These are phyloP conservation scores for Colletotrichum tropicale DNA, from an alignment of 2,329 filamentous ascomycete species.

Conservation along the genomic window DNA sequence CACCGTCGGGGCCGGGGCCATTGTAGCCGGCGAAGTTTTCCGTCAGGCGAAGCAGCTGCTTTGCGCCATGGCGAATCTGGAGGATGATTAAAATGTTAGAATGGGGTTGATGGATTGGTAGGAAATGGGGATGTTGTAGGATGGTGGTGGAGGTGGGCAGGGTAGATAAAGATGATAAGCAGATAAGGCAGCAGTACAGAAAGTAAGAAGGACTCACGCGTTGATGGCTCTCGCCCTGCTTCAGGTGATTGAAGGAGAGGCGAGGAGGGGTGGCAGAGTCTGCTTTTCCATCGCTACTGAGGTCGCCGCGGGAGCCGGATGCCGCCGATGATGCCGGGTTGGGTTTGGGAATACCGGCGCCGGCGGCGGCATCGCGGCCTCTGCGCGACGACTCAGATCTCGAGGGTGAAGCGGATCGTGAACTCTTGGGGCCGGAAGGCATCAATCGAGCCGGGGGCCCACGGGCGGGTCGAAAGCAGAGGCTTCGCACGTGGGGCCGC, in stretches of 20 bases:
- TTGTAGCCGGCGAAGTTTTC: neutral
- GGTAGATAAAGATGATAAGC: neutral
- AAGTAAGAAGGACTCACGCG: neutral
- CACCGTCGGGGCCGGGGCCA: neutral
- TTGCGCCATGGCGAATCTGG: constrained; percentile 10
- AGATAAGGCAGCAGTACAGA: neutral
- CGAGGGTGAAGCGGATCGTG: constrained; percentile 12
- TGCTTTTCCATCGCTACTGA: neutral
- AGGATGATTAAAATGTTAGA: neutral
- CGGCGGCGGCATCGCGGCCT: neutral
- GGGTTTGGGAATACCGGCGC: neutral
- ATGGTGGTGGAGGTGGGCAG: neutral
- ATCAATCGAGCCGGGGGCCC: constrained; percentile 16
- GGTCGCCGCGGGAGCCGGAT: neutral
- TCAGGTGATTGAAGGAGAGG: constrained; percentile 11
- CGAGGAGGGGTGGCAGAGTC: neutral
- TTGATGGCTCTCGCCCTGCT: constrained; percentile 15
- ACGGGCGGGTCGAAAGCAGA: neutral
- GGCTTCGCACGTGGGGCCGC: neutral
- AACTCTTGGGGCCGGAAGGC: constrained; percentile 13
- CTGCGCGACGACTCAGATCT: neutral
- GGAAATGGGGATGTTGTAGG: neutral
- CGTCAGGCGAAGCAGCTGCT: constrained; percentile 1
- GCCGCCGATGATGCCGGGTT: neutral
- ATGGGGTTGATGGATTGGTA: neutral